phyloP scores from a whole-genome alignment of 1,284 basidiomycete genomes.

The Chalciporus sp. region DNA sequence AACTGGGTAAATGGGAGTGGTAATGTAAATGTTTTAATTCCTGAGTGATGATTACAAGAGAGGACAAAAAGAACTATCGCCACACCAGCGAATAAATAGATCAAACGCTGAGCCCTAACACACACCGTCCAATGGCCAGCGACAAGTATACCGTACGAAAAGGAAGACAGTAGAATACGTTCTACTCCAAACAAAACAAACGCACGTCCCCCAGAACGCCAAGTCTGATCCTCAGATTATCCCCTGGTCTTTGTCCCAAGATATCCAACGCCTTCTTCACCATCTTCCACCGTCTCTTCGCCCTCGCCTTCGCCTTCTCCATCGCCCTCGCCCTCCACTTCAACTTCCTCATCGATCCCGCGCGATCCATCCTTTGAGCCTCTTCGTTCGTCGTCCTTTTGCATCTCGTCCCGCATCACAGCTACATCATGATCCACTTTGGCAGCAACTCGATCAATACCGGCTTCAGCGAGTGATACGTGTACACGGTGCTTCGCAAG shows the following conservation, averaged over 20 bases:
- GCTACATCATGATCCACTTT: constrained; percentile 76
- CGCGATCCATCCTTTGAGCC: constrained; percentile 31
- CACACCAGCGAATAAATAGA: too few species aligned
- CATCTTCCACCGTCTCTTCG: constrained; percentile 23
- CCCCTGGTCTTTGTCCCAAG: constrained; percentile 25
- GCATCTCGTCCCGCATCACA: constrained; percentile 69
- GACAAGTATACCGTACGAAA: too few species aligned
- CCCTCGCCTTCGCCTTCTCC: constrained; percentile 32
- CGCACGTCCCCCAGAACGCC: too few species aligned
- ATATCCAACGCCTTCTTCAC: constrained; percentile 35
- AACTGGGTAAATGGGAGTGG: too few species aligned
- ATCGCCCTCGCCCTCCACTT: constrained; percentile 39
- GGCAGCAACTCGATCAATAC: constrained; percentile 77
- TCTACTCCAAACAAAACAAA: too few species aligned
- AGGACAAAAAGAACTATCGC: too few species aligned
- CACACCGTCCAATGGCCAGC: too few species aligned
- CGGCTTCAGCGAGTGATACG: constrained; percentile 85
- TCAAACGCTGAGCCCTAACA: too few species aligned
- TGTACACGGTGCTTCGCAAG: constrained; percentile 66
- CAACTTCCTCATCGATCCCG: constrained; percentile 38
- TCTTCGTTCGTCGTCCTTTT: constrained; percentile 59
- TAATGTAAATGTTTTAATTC: too few species aligned
- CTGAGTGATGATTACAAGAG: too few species aligned
- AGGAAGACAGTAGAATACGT: too few species aligned
- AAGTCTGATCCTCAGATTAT: constrained; percentile 2